Evolutionary conservation across 2,329 filamentous ascomycete genomes (phyloP).

Genomic region (Fusarium oxysporum): DNA sequence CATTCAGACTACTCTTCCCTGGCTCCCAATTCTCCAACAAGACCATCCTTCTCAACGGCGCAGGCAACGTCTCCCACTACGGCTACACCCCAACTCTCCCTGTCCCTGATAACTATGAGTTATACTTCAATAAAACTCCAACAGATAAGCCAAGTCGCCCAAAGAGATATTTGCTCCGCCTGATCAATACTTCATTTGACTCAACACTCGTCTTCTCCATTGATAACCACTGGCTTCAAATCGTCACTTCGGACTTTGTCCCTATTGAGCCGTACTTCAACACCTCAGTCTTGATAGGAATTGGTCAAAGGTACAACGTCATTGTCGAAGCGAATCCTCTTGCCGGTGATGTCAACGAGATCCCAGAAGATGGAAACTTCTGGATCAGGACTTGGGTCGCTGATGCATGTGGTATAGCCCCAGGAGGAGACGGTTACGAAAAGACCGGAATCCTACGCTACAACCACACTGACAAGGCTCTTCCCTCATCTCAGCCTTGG

Average conservation of each 20-base stretch:
- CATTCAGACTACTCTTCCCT: slow-evolving; percentile 20
- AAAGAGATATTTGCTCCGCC: slow-evolving; percentile 30
- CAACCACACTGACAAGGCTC: slow-evolving; percentile 1
- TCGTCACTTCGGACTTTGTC: slow-evolving; percentile 35
- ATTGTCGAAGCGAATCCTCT: slow-evolving; percentile 34
- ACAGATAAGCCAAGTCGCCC: slow-evolving; percentile 30
- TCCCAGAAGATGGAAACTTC: slow-evolving; percentile 35
- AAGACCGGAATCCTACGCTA: slow-evolving; percentile 34
- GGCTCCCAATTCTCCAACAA: slow-evolving; percentile 12
- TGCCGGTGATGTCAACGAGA: slow-evolving; percentile 10
- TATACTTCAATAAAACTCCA: slow-evolving; percentile 35
- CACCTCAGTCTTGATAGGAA: slow-evolving; percentile 27
- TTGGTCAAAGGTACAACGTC: slow-evolving; percentile 39
- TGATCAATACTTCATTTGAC: slow-evolving; percentile 41
- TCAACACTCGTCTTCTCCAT: slow-evolving; percentile 39
- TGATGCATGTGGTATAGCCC: background rate
- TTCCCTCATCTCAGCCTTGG: slow-evolving; percentile 12
- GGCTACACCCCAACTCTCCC: slow-evolving; percentile 9
- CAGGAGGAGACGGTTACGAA: slow-evolving; percentile 27
- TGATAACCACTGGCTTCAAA: slow-evolving; percentile 38
- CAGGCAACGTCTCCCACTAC: slow-evolving; percentile 29
- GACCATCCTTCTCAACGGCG: slow-evolving; percentile 36
- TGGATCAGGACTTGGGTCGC: slow-evolving; percentile 39
- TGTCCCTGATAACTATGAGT: slow-evolving; percentile 14
- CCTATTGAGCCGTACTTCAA: slow-evolving; percentile 35